Percentiles rank a stretch among this genome's conserved stretches.
Evolutionary conservation across 2,329 filamentous ascomycete species (phyloP).

Genomic region (Pezicula radicicola): DNA sequence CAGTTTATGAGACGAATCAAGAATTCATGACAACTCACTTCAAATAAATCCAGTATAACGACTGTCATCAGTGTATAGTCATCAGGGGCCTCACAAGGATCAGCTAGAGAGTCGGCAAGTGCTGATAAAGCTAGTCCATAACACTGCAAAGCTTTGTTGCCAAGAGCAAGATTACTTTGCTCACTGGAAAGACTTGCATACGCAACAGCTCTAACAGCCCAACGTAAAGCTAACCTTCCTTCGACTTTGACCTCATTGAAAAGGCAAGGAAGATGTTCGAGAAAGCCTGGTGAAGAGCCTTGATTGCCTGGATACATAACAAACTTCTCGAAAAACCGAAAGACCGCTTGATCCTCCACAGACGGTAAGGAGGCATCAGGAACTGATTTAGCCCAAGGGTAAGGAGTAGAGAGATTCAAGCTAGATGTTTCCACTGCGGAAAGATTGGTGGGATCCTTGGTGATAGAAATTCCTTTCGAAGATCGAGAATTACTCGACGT

Average conservation of each 20-base stretch:
- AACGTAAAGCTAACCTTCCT: slow-evolving; percentile 34
- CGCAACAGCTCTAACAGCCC: slow-evolving; percentile 34
- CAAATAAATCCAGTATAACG: slow-evolving; percentile 38
- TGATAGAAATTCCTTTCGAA: background rate
- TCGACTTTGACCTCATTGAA: slow-evolving; percentile 36
- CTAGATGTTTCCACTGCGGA: background rate
- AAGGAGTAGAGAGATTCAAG: slow-evolving; percentile 7
- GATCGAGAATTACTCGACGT: background rate
- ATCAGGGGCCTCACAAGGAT: slow-evolving; percentile 31
- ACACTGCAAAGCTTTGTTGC: slow-evolving; percentile 26
- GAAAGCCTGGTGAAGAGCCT: slow-evolving; percentile 34
- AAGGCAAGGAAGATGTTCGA: slow-evolving; percentile 34
- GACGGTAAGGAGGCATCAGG: slow-evolving; percentile 2
- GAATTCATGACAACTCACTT: slow-evolving; percentile 21
- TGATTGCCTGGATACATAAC: slow-evolving; percentile 33
- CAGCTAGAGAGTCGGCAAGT: slow-evolving; percentile 28
- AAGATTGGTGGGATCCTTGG: background rate
- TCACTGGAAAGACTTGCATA: slow-evolving; percentile 31
- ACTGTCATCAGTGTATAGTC: slow-evolving; percentile 38
- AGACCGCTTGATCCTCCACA: slow-evolving; percentile 27
- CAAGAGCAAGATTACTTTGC: slow-evolving; percentile 15
- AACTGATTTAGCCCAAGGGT: slow-evolving; percentile 23
- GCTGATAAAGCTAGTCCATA: slow-evolving; percentile 34
- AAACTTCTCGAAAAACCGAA: slow-evolving; percentile 34
- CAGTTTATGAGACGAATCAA: no score